Base-by-base conservation (phyloP, 2,329 filamentous ascomycete genomes). In the Apiospora sp. region DNA sequence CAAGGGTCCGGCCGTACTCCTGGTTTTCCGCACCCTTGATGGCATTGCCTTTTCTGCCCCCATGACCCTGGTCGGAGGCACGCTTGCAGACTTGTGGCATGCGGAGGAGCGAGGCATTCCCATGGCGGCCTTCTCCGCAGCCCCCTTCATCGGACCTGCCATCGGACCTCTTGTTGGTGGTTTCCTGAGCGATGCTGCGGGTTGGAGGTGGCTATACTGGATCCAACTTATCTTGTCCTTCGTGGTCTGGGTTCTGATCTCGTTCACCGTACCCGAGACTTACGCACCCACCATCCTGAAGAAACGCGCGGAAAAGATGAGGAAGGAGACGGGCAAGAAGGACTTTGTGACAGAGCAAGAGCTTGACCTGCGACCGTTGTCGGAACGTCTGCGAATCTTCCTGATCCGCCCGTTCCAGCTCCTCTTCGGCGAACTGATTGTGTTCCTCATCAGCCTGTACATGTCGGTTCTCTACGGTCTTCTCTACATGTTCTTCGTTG, bases 151-250 rank as follows among this genome's bases (percentile, higher is more conserved):
- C 64, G 94, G 94, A 0, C 94, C 94, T 68, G 93, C 93, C 1
- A 91, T 93, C 75, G 92, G 92, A 74, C 92, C 93, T 10, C 87
- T 97, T 0, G 88, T 92, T 8, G 95, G 94, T 75, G 94, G 94
- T 14, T 97, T 91, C 80, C 85, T 96, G 1, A 87, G 88, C 10
- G 92, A 95, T 76, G 89, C 88, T 0, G 83, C 86, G 0, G 92
- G 92, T 49, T 96, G 94, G 94, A 86, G 94, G 75, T 96, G 93
- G 93, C 86, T 96, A 0, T 96, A 96, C 84, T 96, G 93, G 92
- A 89, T 97, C 76, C 94, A 96, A 79, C 85, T 96, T 14, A 97
- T 97, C 78, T 80, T 96, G 16, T 86, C 92, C 37, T 91, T 87
- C 19, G 80, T 92, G 68, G 89, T 92, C 76, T 96, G 92, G 90